Percentiles rank a stretch among this genome's conserved stretches.
Evolutionary conservation across 805 yeast species (phyloP).

Genomic region (Starmerella gropengiesseri): DNA sequence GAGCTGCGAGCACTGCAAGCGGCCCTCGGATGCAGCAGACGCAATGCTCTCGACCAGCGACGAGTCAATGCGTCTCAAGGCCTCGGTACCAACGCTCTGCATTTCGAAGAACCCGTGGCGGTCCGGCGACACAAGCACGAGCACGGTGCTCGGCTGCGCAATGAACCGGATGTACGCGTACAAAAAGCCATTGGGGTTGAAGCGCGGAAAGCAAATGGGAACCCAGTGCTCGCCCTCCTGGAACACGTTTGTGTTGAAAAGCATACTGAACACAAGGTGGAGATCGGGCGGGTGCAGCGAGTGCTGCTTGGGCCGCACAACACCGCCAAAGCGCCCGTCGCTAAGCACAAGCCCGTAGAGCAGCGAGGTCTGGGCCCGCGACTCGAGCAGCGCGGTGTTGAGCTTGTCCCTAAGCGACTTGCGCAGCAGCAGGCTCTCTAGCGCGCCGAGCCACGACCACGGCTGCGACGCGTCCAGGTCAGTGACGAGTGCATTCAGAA

Average conservation of each 20-base stretch:
- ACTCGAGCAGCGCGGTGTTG: conserved; percentile 42
- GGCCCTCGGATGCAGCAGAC: conserved; percentile 21
- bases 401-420: conserved; percentile 48
- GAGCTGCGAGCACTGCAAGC: conserved; percentile 27
- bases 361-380: conserved; percentile 41
- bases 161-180: conserved; percentile 66
- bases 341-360: conserved; percentile 68
- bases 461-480: conserved; percentile 46
- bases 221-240: conserved; percentile 69
- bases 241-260: conserved; percentile 48
- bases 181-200: conserved; percentile 78
- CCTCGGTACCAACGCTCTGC: conserved; percentile 46
- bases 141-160: conserved; percentile 31
- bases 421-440: conserved; percentile 52
- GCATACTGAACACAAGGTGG: conserved; percentile 58
- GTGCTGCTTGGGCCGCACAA: conserved; percentile 67
- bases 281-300: conserved; percentile 72
- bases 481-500: conserved; percentile 52
- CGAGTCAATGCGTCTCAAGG: conserved; percentile 33
- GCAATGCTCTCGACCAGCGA: conserved; percentile 32
- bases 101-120: conserved; percentile 70
- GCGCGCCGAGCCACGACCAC: conserved; percentile 50
- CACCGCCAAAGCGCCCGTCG: conserved; percentile 53
- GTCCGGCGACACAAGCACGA: conserved; percentile 52
- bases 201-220: conserved; percentile 84